Evolutionary conservation across 192 early-diverging fungal genomes (phyloP), one percentile per base, ranked within the genome.

Genomic region (Lobosporangium transversale): DNA sequence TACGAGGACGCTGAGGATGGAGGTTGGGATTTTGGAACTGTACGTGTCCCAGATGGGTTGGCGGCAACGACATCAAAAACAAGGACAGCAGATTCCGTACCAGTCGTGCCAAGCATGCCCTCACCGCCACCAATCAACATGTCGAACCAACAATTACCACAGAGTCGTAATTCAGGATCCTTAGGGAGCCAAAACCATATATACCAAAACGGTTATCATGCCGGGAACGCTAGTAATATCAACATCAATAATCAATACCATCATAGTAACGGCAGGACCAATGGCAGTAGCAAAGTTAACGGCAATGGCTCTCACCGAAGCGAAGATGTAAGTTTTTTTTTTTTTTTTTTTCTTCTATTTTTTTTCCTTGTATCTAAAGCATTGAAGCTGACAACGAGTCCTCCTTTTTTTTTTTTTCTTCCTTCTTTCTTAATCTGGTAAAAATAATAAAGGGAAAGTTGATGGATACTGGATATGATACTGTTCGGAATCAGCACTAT

Each of bases 11-110:
- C 58, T 15, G 24, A 66, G 40, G 62, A 62, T 26, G 59, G 59
- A 4, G 32, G 35, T 24, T 81, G 80, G 80, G 73, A 81, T 27
- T 81, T 81, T 43, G 80, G 62, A 36, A 78, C 80, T 18, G 61
- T 78, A 4, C 64, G 73, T 4, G 31, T 76, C 12, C 64, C 73
- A 3, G 21, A 29, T 12, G 15, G 42, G 6, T 36, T 32, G 21
- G n/a, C 29, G 4, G 35, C 36, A 45, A 11, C 37, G 14, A 40
- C 37, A 40, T 7, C 37, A 40, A 7, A 40, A 40, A 40, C n/a
- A 12, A 10, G 33, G 54, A 3, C 5, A 21, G 8, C 52, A 21
- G 33, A 10, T 5, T 56, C 54, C 29, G 18, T 17, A 29, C 20
- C 54, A 4, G 15, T 45, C 45, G 26, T n/a, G 26, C 53, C n/a